Base-by-base conservation (phyloP, 352 stramenopile genomes). In the Aphanomyces euteiches region DNA sequence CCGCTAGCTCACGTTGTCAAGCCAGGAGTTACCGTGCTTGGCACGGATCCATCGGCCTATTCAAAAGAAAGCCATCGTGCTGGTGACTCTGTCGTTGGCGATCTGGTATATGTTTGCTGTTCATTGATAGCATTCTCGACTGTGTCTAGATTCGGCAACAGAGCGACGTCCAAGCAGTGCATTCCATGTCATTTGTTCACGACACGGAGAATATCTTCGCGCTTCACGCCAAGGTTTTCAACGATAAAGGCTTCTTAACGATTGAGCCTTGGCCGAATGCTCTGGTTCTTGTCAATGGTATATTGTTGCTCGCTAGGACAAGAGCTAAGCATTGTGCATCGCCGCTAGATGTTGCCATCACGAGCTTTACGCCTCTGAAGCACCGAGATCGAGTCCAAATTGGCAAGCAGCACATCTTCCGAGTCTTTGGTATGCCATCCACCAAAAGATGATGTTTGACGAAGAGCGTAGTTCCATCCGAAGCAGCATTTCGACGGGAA, bases 351-450 rank as follows among this genome's bases (percentile, higher is more conserved):
- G 64, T 39, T 7, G 34, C 5, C 3, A 63, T 70, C n/a, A 8
- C 17, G 2, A 70, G 47, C 48, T 70, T 70, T 64, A 63, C 64
- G 40, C 34, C 77, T 17, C 59, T 90, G 7, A 73, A 77, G 58
- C 79, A 90, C 50, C 79, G 80, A 3, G 82, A 88, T 37, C 75
- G 77, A 37, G 69, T 90, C 37, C 75, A 77, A 37, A 69, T 90
- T 10, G 80, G 79, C 7, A 72, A 72, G 15, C 61, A 63, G 3
- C 78, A 78, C 47, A 77, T 72, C 54, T 88, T 87, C 45, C 75
- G 79, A 15, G 13, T 79, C 0, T 74, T 78, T 68, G 67, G 75
- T 79, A 69, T 45, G 66, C 21, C 4, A 45, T 15, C 8, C 13
- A 38, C 56, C 38, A 17, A 40, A 12, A 37, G 34, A 7, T 13